phyloP scores from a whole-genome alignment of 345 rosid species.

The Eucalyptus marginata region DNA sequence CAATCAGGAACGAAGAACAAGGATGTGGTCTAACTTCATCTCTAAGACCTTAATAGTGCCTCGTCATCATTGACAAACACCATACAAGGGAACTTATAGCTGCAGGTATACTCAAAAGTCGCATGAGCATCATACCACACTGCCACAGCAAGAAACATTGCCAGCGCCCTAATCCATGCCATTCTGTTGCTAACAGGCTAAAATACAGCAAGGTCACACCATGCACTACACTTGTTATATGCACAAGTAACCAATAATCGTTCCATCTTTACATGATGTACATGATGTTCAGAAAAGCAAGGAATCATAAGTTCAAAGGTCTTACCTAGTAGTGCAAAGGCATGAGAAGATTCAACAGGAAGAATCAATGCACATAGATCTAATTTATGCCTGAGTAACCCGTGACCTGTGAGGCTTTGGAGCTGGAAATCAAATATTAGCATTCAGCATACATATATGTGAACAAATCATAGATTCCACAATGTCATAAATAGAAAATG shows the following conservation, averaged over 20 bases:
- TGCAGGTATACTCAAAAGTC: background rate
- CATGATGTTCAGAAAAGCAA: background rate
- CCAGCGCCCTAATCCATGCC: background rate
- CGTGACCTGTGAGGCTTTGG: background rate
- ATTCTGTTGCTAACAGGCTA: background rate
- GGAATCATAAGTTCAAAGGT: background rate
- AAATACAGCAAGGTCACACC: background rate
- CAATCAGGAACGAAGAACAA: background rate
- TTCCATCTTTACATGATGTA: background rate
- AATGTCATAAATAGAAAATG: background rate
- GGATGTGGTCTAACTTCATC: background rate
- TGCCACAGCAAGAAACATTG: background rate
- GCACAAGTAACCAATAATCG: background rate
- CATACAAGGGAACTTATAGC: background rate
- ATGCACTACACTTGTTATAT: background rate
- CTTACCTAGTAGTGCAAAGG: background rate
- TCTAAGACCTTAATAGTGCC: background rate
- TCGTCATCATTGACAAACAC: background rate
- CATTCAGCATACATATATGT: background rate
- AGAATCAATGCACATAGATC: background rate
- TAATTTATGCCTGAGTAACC: background rate
- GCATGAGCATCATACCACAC: background rate
- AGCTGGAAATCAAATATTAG: background rate
- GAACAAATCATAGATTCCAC: background rate
- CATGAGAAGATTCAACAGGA: background rate